Base-by-base conservation (phyloP, 768 basidiomycete genomes). In the Lanmaoa pseudosensibilis region DNA sequence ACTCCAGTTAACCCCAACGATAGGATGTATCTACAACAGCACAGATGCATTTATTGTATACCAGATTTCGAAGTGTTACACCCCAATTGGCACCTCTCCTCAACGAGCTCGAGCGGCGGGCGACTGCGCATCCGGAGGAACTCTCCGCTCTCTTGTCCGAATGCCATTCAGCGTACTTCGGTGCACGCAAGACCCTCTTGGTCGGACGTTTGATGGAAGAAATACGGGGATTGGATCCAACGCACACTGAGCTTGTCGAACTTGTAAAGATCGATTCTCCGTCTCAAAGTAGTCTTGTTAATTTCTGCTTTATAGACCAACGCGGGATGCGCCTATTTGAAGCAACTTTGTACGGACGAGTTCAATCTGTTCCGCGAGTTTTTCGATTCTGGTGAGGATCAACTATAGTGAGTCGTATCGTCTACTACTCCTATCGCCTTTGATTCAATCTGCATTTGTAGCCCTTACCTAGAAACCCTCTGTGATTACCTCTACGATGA, bases 401-500 rank as follows among this genome's bases (percentile, higher is more conserved):
- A 78, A 36, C 73, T 88, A 25, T 87, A 88, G 88, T 90, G 58
- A 61, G 84, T 79, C 13, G n/a, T 7, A 25, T 36, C 15, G 18
- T 45, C 36, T 33, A 18, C 19, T 52, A 12, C 16, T 27, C 30
- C 3, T 9, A 40, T 32, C 65, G 2, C 18, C 18, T 69, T 34
- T 68, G n/a, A 41, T 50, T 4, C 5, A 48, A 27, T 27, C n/a
- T 43, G 0, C 43, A 36, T 52, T 40, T 32, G n/a, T 54, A 98
- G 94, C 66, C 80, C 84, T 57, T 98, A 93, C 73, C 80, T 99
- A 23, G 94, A 97, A 75, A 87, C 81, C 3, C 80, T 98, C 0
- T 98, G 94, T 62, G 96, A 98, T 73, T 83, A 93, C 63, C 84
- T 99, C 34, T 97, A 95, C 68, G 97, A 98, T 69, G 93, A 95